Evolutionary conservation across 2,329 filamentous ascomycete species (phyloP).

Genomic region (Colletotrichum cordylinicola): DNA sequence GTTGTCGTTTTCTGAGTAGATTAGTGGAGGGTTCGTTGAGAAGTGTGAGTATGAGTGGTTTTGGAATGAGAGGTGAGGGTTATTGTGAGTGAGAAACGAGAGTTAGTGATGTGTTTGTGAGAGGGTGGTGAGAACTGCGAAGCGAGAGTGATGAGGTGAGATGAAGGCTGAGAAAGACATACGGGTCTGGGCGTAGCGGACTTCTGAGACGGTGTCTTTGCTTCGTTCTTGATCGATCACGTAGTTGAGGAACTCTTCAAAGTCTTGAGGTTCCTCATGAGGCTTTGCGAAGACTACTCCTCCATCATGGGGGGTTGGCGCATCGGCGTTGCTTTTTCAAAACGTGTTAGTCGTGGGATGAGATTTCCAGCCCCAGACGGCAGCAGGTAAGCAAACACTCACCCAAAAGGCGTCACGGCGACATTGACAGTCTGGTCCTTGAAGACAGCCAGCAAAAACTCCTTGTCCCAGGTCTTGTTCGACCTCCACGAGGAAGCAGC

Average conservation of each 20-base stretch:
- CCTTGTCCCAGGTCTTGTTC: slow-evolving; percentile 64
- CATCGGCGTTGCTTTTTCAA: slow-evolving; percentile 51
- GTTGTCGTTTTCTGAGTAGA: slow-evolving; percentile 75
- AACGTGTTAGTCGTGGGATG: neutral
- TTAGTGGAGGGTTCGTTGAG: neutral
- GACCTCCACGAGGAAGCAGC: slow-evolving; percentile 71
- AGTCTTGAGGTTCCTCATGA: slow-evolving; percentile 68
- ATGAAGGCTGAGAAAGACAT: slow-evolving; percentile 21
- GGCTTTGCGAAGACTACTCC: slow-evolving; percentile 72
- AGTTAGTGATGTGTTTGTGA: neutral
- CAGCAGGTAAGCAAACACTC: slow-evolving; percentile 27
- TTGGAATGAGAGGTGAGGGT: neutral
- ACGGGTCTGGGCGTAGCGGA: slow-evolving; percentile 80
- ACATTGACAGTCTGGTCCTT: slow-evolving; percentile 69
- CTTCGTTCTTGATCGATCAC: slow-evolving; percentile 48
- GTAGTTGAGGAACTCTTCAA: slow-evolving; percentile 66
- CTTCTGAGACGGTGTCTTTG: slow-evolving; percentile 40
- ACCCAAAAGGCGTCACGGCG: slow-evolving; percentile 78
- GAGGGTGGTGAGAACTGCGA: neutral
- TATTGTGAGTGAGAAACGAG: neutral
- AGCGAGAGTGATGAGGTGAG: neutral
- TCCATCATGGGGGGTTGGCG: slow-evolving; percentile 48
- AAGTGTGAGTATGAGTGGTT: neutral
- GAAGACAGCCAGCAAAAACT: slow-evolving; percentile 63
- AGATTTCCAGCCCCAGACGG: neutral